Conservation (phyloP, 2,329 filamentous ascomycete genomes). For the Colletotrichum viniferum region DNA sequence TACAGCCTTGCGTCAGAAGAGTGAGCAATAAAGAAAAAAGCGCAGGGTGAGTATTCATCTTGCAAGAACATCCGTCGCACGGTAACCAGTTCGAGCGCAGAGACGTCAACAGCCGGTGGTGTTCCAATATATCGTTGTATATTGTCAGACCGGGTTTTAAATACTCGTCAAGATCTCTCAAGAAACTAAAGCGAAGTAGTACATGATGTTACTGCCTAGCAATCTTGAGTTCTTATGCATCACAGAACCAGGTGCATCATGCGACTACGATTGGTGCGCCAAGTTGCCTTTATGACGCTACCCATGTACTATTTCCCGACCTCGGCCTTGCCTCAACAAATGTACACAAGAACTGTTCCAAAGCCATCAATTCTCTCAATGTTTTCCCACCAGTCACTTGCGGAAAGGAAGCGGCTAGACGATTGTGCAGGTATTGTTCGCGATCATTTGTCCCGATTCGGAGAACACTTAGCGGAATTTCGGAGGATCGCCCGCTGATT, state of each 20-base stretch:
- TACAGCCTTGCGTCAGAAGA: fast-evolving
- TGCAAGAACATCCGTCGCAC: not conserved
- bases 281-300: no score
- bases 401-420: not conserved
- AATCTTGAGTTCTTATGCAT: no score
- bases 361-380: no score
- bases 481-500: not conserved
- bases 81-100: not conserved
- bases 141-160: no score
- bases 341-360: no score
- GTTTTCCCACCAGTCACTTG: not conserved
- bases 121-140: no score
- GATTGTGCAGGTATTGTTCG: not conserved
- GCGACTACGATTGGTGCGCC: no score
- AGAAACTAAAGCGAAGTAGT: no score
- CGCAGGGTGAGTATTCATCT: not conserved
- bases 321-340: not conserved
- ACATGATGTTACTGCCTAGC: no score
- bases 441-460: not conserved
- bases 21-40: not conserved
- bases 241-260: no score
- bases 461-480: not conserved
- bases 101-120: no score
- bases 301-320: not conserved
- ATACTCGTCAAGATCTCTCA: no score